A percentile compares a stretch with the other conserved stretches of the same genome.
phyloP scores from a whole-genome alignment of 306 rosid genomes.

The Prunus campanulata region DNA sequence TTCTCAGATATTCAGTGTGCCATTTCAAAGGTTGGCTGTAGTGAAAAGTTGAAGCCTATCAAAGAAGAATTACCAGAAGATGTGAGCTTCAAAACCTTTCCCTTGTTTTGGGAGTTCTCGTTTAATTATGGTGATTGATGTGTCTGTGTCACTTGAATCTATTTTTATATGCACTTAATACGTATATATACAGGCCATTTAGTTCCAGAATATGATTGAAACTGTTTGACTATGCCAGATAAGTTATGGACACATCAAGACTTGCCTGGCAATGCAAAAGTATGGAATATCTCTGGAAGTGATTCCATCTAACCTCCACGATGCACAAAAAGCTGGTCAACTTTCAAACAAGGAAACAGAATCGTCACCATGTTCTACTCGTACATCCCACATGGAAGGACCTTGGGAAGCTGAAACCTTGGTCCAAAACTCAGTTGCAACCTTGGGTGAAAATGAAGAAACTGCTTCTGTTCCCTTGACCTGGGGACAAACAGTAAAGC shows the following conservation, averaged over 20 bases:
- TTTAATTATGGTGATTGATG: slow-evolving; percentile 12
- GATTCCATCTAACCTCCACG: slow-evolving; percentile 17
- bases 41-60: slow-evolving; percentile 81
- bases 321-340: slow-evolving; percentile 29
- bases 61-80: slow-evolving; percentile 78
- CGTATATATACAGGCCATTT: neutral
- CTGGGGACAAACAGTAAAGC: slow-evolving; percentile 24
- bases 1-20: slow-evolving; percentile 55
- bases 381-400: slow-evolving; percentile 14
- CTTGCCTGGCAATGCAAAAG: slow-evolving; percentile 49
- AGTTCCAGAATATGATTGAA: slow-evolving; percentile 21
- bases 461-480: slow-evolving; percentile 31
- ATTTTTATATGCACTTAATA: neutral
- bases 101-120: slow-evolving; percentile 1
- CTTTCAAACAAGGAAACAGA: slow-evolving; percentile 20
- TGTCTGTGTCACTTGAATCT: neutral
- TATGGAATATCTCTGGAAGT: slow-evolving; percentile 45
- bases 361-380: slow-evolving; percentile 24
- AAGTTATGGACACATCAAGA: slow-evolving; percentile 66
- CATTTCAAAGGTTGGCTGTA: slow-evolving; percentile 66
- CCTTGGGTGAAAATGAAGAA: slow-evolving; percentile 20
- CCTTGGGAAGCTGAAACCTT: slow-evolving; percentile 21
- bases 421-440: slow-evolving; percentile 9
- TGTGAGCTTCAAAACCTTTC: slow-evolving; percentile 43
- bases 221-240: slow-evolving; percentile 43